Evolutionary conservation across 768 basidiomycete genomes (phyloP), one percentile per base, ranked within the genome.

Genomic region (Butyriboletus loyo): DNA sequence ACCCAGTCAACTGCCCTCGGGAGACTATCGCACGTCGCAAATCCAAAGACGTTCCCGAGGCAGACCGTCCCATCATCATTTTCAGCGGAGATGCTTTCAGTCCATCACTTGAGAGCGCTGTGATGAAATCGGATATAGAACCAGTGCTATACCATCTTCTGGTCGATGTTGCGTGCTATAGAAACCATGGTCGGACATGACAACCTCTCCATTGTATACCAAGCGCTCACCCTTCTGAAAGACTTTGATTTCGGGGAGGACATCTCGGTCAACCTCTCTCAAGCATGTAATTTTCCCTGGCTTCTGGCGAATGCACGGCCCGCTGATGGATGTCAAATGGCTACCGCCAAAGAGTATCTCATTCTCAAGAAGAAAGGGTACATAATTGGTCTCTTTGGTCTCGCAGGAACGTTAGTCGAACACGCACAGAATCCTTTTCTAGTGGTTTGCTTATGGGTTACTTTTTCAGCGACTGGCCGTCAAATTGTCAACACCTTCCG

Each of bases 11-110:
- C 48, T 10, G 47, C 35, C 27, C 42, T 52, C 5, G 44, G 38
- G 30, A 52, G 46, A 37, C 32, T 54, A 15, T 51, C 42, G 5
- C 31, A 51, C 14, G 32, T 41, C 40, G 27, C 45, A 24, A 27
- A 7, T 50, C 39, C 13, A 62, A 38, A 40, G 19, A 25, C n/a
- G n/a, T 28, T 11, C 41, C 45, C 13, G 36, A 52, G 14, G 36
- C 46, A 30, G 49, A 50, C 28, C 17, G 28, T 17, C 43, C 49
- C 40, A 41, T 49, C 22, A 49, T 24, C 9, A 17, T 52, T 14
- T 58, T 53, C 44, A 50, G 52, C n/a, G 41, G 55, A 11, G 59
- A 65, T 19, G 34, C 41, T 0, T 50, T 51, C 38, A 52, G 39
- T 32, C 55, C 51, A 13, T 54, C 49, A 11, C 50, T 43, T 3